phyloP scores from a whole-genome alignment of 805 yeast species.

The Candida endomychidarum region DNA sequence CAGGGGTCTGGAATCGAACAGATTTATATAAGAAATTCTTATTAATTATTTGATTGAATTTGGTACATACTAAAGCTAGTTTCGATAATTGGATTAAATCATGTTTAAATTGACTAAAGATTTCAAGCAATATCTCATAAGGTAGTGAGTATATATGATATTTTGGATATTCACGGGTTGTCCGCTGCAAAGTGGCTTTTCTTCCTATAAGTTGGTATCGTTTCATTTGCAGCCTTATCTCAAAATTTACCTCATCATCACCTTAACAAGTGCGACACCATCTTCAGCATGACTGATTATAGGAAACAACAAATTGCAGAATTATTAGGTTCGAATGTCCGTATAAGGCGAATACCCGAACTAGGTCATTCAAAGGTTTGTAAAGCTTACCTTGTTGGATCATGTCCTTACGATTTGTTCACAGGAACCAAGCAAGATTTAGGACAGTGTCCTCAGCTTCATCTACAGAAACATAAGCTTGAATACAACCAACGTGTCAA shows the following conservation, averaged over 20 bases:
- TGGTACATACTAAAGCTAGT: slow-evolving; percentile 36
- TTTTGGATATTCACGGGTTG: slow-evolving; percentile 24
- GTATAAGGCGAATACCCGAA: slow-evolving; percentile 42
- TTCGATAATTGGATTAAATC: slow-evolving; percentile 22
- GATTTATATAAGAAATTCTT: slow-evolving; percentile 37
- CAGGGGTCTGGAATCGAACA: slow-evolving; percentile 25
- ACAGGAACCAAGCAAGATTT: slow-evolving; percentile 78
- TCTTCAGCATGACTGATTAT: slow-evolving; percentile 54
- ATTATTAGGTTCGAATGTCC: slow-evolving; percentile 67
- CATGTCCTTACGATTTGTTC: slow-evolving; percentile 83
- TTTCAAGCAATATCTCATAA: slow-evolving; percentile 38
- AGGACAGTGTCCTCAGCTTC: slow-evolving; percentile 77
- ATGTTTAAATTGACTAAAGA: slow-evolving; percentile 27
- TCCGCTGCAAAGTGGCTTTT: slow-evolving; percentile 21
- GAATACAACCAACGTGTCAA: slow-evolving; percentile 58
- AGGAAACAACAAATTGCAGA: slow-evolving; percentile 76
- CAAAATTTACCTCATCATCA: not conserved
- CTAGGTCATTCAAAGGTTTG: slow-evolving; percentile 58
- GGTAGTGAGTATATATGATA: slow-evolving; percentile 43
- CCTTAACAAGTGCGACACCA: not conserved
- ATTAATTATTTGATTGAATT: slow-evolving; percentile 35
- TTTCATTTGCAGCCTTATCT: slow-evolving; percentile 25
- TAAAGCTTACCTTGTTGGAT: slow-evolving; percentile 77
- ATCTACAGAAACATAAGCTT: slow-evolving; percentile 69
- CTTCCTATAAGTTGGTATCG: slow-evolving; percentile 45